phyloP scores from a whole-genome alignment of 345 rosid species.

The Hibiscus syriacus region DNA sequence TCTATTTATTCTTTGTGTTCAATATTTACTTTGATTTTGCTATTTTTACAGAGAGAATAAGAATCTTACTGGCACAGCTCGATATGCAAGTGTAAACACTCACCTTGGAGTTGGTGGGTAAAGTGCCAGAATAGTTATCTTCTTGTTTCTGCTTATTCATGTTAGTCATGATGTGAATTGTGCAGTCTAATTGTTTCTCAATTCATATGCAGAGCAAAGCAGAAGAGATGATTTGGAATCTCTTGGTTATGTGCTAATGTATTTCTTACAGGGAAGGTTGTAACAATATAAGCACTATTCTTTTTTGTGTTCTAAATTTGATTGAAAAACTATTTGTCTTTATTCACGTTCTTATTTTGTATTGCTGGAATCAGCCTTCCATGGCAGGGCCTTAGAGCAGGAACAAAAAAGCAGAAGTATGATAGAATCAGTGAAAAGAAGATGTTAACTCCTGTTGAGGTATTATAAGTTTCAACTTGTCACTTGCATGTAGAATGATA shows the following conservation, averaged over 20 bases:
- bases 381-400: slow-evolving; percentile 39
- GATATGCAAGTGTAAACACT: slow-evolving; percentile 59
- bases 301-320: not conserved
- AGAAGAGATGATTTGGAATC: slow-evolving; percentile 47
- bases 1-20: too few relatives aligned
- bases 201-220: slow-evolving; percentile 45
- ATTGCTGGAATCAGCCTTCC: slow-evolving; percentile 27
- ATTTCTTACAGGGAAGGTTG: slow-evolving; percentile 50
- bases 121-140: slow-evolving; percentile 7
- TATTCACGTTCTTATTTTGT: slow-evolving; percentile 7
- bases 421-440: slow-evolving; percentile 39
- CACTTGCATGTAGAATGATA: not conserved
- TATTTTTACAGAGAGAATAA: slow-evolving; percentile 48
- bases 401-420: slow-evolving; percentile 36
- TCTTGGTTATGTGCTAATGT: slow-evolving; percentile 45
- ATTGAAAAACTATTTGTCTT: slow-evolving; percentile 4
- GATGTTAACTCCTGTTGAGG: slow-evolving; percentile 34
- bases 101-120: slow-evolving; percentile 59
- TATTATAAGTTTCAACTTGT: slow-evolving; percentile 6
- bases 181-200: not conserved
- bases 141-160: not conserved
- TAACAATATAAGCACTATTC: slow-evolving; percentile 4
- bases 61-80: slow-evolving; percentile 62
- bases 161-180: not conserved
- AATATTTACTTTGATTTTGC: not conserved